These are phyloP conservation scores for Malassezia pachydermatis DNA, from an alignment of 1,284 basidiomycete genomes.

Conservation along the genomic window DNA sequence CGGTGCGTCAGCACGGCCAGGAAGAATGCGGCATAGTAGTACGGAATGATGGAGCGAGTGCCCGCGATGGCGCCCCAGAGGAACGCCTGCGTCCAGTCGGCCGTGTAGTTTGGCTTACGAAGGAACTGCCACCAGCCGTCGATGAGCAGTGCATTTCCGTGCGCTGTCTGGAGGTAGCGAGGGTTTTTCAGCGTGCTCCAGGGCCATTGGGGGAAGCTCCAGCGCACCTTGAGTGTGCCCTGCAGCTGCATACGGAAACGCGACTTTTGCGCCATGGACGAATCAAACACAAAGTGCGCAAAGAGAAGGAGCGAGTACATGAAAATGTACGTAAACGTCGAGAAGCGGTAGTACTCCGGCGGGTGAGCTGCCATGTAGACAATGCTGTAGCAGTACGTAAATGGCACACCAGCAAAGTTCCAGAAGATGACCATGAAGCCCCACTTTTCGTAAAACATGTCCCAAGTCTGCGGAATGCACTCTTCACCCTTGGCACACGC, in stretches of 20 bases:
- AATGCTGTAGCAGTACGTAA: conserved; percentile 66
- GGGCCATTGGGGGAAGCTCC: conserved; percentile 85
- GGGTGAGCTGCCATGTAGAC: conserved; percentile 96
- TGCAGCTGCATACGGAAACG: conserved; percentile 92
- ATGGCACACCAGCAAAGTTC: conserved; percentile 76
- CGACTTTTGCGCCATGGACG: conserved; percentile 92
- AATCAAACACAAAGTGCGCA: conserved; percentile 59
- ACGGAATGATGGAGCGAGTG: conserved; percentile 72
- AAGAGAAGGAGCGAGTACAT: conserved; percentile 36
- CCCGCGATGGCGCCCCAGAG: conserved; percentile 84
- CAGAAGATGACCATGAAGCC: conserved; percentile 50
- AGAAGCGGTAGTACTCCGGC: conserved; percentile 75
- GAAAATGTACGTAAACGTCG: conserved; percentile 62
- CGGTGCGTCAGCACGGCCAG: conserved; percentile 40
- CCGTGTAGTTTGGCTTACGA: conserved; percentile 51
- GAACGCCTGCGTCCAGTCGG: conserved; percentile 64
- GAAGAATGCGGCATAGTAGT: conserved; percentile 58
- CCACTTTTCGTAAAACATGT: conserved; percentile 49
- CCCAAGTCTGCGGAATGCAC: conserved; percentile 96
- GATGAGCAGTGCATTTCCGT: conserved; percentile 78
- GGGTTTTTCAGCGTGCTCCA: conserved; percentile 78
- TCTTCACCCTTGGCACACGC: conserved; percentile 65
- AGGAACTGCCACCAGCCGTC: conserved; percentile 76
- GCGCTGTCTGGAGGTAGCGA: conserved; percentile 80
- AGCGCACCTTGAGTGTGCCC: conserved; percentile 64